Base-by-base conservation (phyloP, 1,139 yeast genomes). In the Cylindricascospora bacillispora region DNA sequence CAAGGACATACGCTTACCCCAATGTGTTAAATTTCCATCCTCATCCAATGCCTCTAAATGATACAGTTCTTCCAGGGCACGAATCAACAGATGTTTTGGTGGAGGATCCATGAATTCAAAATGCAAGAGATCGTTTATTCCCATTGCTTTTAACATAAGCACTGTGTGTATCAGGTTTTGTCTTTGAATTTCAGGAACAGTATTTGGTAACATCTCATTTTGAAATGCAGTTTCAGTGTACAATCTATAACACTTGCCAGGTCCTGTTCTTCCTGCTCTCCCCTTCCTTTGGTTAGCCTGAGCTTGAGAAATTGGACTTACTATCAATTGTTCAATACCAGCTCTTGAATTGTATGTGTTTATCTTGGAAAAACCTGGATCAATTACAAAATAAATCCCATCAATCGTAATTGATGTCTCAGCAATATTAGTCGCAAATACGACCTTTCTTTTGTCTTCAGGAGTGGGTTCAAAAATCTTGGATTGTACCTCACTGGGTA, bases 31-130 rank as follows among this genome's bases (percentile, higher is more conserved):
- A 25, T 62, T 53, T 0, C 97, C 95, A 22, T 75, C 79, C 5
- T 46, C 45, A 49, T 85, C 93, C 26, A 92, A 59, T 0, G 97
- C 95, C 16, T 78, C 74, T 25, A 92, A 59, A 24, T 80, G 77
- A 49, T 74, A 89, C 25, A 92, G 61, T 40, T 86, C 95, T 43
- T 81, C 86, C 30, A 89, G 57, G 0, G 98, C 95, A 9, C 73
- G 65, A 28, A 79, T 50, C 67, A 89, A 67, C 1, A 93, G 67
- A 32, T 70, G 73, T 12, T 69, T 65, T 1, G 92, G 79, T 0
- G 99, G 99, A 6, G 93, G 86, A 49, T 89, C 99, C 93, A 86
- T 82, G 45, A 86, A 86, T 30, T 82, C 94, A 56, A 86, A 86
- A 35, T 69, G 63, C 22, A 82, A 43, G 28, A 86, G 56, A 51